Evolutionary conservation across 2,329 filamentous ascomycete species (phyloP), one percentile per base, ranked within the genome.

Genomic region (Metarhizium rileyi): DNA sequence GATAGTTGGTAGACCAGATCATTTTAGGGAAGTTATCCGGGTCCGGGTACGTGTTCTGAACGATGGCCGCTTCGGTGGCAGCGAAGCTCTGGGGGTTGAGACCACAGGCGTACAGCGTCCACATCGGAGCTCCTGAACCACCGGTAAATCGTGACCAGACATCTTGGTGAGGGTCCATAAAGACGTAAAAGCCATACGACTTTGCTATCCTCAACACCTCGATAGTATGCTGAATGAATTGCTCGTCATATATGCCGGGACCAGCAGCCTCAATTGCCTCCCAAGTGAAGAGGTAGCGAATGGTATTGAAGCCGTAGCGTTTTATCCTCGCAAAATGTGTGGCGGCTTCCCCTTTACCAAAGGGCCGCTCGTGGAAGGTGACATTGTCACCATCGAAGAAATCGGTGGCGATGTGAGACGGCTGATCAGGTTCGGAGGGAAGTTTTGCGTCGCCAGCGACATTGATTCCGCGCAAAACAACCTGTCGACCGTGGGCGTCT

Each of bases 1-100:
- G 86, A 67, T 98, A 98, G 64, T 98, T 98, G 47, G 94, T 97
- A 16, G 91, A 90, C 93, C 93, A 98, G 51, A 97, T 91, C 94
- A 98, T 98, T 71, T 96, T 97, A 23, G 93, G 93, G 57, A 91
- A 98, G 1, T 84, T 77, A 25, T 83, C 83, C 8, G 90, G 89
- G 20, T 95, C 79, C 9, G 87, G 83, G 63, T 88, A 96, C 2
- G 87, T 94, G 61, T 97, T 98, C 48, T 98, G 93, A 6, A 98
- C 91, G 52, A 97, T 78, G 35, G 93, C 89, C 4, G 91, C 91
- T 67, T 96, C 86, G 14, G 90, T 98, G 20, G 80, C 82, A 47
- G 83, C 81, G 61, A 98, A 96, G 56, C 79, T 83, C 64, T 84
- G 77, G 0, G 93, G 93, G 62, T 98, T 88, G 44, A 98, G 73